phyloP scores from a whole-genome alignment of 805 yeast genomes.

The Nakazawaea molendinolei region DNA sequence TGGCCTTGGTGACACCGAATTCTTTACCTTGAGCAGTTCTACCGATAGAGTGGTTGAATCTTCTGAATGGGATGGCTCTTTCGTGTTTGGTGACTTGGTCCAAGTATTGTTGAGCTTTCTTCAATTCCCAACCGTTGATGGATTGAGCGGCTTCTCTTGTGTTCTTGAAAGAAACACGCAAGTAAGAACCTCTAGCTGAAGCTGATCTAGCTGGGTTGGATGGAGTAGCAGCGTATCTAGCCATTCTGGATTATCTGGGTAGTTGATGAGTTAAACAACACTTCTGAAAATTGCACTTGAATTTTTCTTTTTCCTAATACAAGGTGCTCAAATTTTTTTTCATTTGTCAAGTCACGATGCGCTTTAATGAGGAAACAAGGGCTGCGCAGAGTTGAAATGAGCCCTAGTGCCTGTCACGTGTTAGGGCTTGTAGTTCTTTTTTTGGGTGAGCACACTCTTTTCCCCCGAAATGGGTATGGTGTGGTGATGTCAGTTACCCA shows the following conservation, averaged over 20 bases:
- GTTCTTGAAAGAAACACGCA: slow-evolving; percentile 99
- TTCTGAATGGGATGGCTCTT: slow-evolving; percentile 99
- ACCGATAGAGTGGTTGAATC: slow-evolving; percentile 94
- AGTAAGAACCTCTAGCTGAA: slow-evolving; percentile 98
- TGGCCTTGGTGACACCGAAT: slow-evolving; percentile 99
- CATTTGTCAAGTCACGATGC: neutral
- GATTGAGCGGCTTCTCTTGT: slow-evolving; percentile 99
- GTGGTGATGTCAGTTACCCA: too few relatives aligned
- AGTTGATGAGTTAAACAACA: neutral
- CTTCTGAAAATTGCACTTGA: neutral
- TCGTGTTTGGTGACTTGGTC: slow-evolving; percentile 94
- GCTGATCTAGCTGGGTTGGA: slow-evolving; percentile 99
- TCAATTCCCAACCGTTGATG: slow-evolving; percentile 95
- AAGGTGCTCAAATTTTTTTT: too few relatives aligned
- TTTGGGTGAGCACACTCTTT: too few relatives aligned
- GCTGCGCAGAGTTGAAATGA: neutral
- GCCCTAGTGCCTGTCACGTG: slow-evolving; percentile 8
- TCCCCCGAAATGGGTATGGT: too few relatives aligned
- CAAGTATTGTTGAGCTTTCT: slow-evolving; percentile 93
- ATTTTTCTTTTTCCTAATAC: neutral
- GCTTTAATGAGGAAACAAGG: neutral
- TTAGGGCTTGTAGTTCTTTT: slow-evolving; percentile 14
- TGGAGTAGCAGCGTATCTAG: slow-evolving; percentile 99
- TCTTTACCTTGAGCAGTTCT: slow-evolving; percentile 99
- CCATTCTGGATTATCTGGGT: slow-evolving; percentile 47